phyloP scores from a whole-genome alignment of 768 basidiomycete genomes.

The Gymnopilus junonius region DNA sequence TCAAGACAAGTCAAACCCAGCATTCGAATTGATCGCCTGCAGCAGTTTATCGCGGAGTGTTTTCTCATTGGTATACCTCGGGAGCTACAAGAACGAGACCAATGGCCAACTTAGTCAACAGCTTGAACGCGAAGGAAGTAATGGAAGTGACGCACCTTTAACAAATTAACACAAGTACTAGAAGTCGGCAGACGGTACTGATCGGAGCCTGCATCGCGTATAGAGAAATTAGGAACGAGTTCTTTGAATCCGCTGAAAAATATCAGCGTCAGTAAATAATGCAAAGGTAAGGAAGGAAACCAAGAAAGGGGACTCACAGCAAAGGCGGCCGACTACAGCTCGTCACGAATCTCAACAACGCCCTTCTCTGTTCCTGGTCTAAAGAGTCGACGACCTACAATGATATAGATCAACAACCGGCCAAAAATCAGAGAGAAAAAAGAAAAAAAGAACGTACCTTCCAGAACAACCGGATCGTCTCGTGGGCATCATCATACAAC shows the following conservation, averaged over 20 bases:
- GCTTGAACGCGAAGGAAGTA: not conserved
- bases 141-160: conserved; percentile 62
- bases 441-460: conserved; percentile 51
- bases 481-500: conserved; percentile 68
- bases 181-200: conserved; percentile 71
- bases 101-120: not conserved
- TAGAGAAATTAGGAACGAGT: conserved; percentile 85
- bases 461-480: conserved; percentile 85
- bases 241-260: conserved; percentile 79
- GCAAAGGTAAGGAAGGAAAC: not conserved
- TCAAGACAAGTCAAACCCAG: conserved; percentile 92
- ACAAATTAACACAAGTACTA: conserved; percentile 90
- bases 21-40: conserved; percentile 84
- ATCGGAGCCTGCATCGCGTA: conserved; percentile 81
- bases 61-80: conserved; percentile 65
- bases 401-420: not conserved
- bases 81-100: conserved; percentile 52
- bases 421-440: not conserved
- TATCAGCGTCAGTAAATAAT: not conserved
- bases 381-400: conserved; percentile 76
- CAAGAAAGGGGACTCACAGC: conserved; percentile 51
- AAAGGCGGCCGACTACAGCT: conserved; percentile 90
- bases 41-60: conserved; percentile 76
- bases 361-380: conserved; percentile 76
- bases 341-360: conserved; percentile 89